Conservation (phyloP, 2,329 filamentous ascomycete species). For the Gremmenia infestans region DNA sequence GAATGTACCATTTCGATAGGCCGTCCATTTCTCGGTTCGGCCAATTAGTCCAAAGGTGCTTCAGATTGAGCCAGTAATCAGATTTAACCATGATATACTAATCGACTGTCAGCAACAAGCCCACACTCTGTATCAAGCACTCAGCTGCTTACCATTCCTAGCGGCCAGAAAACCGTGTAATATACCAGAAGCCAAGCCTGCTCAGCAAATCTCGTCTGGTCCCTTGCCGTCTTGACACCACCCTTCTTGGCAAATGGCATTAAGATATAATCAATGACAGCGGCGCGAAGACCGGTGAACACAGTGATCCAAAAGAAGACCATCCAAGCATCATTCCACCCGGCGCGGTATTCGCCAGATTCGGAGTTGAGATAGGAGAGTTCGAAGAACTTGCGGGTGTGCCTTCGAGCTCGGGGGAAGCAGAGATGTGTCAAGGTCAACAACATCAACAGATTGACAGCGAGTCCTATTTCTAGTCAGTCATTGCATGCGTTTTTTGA, state of each 20-base stretch:
- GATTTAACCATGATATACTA: slow-evolving; percentile 79
- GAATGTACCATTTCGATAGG: slow-evolving; percentile 80
- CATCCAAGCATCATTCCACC: slow-evolving; percentile 73
- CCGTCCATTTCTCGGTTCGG: slow-evolving; percentile 70
- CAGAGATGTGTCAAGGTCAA: slow-evolving; percentile 76
- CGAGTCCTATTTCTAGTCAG: slow-evolving; percentile 56
- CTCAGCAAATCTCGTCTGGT: slow-evolving; percentile 79
- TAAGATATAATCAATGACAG: slow-evolving; percentile 81
- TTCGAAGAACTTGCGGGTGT: slow-evolving; percentile 83
- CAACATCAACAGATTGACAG: slow-evolving; percentile 78
- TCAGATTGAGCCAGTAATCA: slow-evolving; percentile 70
- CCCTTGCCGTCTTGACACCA: slow-evolving; percentile 73
- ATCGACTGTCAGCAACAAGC: slow-evolving; percentile 16
- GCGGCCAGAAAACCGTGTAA: slow-evolving; percentile 73
- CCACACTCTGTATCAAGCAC: not conserved
- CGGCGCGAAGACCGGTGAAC: slow-evolving; percentile 81
- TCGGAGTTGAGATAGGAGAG: slow-evolving; percentile 75
- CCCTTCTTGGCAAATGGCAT: slow-evolving; percentile 67
- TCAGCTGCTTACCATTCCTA: slow-evolving; percentile 65
- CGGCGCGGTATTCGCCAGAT: slow-evolving; percentile 67
- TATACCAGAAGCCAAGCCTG: slow-evolving; percentile 90
- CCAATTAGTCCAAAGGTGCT: slow-evolving; percentile 79
- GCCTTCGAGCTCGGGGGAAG: slow-evolving; percentile 72
- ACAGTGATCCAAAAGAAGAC: slow-evolving; percentile 74
- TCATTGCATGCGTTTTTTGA: not conserved